phyloP scores from a whole-genome alignment of 208 protist species.

The Crithidia mellificae region DNA sequence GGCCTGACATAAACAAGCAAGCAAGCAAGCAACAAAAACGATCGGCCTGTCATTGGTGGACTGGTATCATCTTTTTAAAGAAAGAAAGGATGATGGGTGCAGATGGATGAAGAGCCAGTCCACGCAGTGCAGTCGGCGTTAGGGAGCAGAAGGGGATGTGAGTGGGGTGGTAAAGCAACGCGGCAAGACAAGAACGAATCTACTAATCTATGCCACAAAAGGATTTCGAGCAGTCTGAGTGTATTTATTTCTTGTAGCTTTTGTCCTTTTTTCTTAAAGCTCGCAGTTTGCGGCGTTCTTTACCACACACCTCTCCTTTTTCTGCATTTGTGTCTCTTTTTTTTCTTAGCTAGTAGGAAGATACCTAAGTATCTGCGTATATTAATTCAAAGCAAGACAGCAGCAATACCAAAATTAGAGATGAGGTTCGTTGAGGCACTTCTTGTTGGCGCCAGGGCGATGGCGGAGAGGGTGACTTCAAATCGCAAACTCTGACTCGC shows the following conservation, averaged over 20 bases:
- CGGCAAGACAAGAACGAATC: too few species aligned
- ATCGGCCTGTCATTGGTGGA: too few species aligned
- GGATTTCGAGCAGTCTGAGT: too few species aligned
- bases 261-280: not conserved
- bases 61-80: too few species aligned
- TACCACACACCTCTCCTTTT: not conserved
- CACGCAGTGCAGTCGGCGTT: constrained; percentile 1
- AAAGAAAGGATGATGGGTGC: not conserved
- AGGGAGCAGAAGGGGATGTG: constrained; percentile 8
- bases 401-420: not conserved
- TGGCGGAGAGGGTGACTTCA: too few species aligned
- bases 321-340: constrained; percentile 13
- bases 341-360: constrained; percentile 19
- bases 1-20: not conserved
- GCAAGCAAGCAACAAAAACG: not conserved
- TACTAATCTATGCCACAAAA: too few species aligned
- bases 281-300: not conserved
- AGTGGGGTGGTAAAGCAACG: too few species aligned
- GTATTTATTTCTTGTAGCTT: too few species aligned
- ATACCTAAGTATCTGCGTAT: constrained; percentile 3
- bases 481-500: too few species aligned
- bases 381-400: not conserved
- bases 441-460: not conserved
- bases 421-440: too few species aligned
- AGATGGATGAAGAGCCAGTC: not conserved